Conservation (phyloP, 257 asterid species). For the Gardenia jasminoides region DNA sequence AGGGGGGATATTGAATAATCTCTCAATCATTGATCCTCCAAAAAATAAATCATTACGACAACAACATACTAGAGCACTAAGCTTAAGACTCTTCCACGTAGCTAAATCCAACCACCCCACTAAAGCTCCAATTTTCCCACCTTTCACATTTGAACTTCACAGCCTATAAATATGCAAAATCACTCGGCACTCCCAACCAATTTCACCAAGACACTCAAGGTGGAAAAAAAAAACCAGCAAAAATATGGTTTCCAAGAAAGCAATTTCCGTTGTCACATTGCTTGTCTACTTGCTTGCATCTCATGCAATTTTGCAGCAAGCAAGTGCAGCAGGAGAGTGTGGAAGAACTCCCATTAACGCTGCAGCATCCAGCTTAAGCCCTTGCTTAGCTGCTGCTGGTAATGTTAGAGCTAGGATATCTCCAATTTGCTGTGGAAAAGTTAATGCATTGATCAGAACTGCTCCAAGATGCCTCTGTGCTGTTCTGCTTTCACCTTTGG, state of each 20-base stretch:
- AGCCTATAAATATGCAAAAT: constrained; percentile 15
- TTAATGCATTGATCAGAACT: constrained; percentile 25
- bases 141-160: constrained; percentile 17
- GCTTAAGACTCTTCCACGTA: constrained; percentile 10
- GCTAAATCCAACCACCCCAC: constrained; percentile 26
- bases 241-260: constrained; percentile 20
- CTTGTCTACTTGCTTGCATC: constrained; percentile 23
- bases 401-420: constrained; percentile 21
- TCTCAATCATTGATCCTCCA: background rate
- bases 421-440: constrained; percentile 31
- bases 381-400: constrained; percentile 34
- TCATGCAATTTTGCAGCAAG: background rate
- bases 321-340: constrained; percentile 33
- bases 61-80: constrained; percentile 4
- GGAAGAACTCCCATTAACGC: constrained; percentile 27
- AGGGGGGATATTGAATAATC: background rate
- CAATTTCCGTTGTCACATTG: constrained; percentile 7
- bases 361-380: constrained; percentile 28
- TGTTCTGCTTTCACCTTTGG: constrained; percentile 38
- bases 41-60: background rate
- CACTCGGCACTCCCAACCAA: background rate
- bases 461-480: constrained; percentile 38
- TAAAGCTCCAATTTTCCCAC: background rate
- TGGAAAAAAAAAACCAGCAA: background rate
- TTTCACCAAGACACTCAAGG: background rate